Evolutionary conservation across 2,329 filamentous ascomycete genomes (phyloP).

Genomic region (Nannizzia gypsea): DNA sequence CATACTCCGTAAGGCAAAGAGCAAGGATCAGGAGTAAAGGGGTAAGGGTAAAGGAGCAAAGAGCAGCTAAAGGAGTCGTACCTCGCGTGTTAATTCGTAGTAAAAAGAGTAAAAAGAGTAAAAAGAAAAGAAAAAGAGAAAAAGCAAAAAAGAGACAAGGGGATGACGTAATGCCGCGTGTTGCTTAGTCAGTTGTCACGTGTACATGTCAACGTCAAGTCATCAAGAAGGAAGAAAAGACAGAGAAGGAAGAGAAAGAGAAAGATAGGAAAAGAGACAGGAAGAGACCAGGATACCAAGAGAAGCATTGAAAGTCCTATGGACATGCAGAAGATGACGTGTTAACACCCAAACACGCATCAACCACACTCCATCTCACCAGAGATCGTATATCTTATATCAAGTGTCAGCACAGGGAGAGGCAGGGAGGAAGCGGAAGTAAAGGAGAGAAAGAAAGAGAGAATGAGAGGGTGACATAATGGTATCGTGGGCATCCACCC

Average conservation of each 20-base stretch:
- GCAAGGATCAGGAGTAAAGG: no score
- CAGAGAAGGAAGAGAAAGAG: background rate
- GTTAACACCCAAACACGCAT: background rate
- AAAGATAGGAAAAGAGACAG: background rate
- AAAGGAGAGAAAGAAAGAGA: background rate
- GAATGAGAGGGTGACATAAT: background rate
- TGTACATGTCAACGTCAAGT: background rate
- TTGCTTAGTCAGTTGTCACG: constrained; percentile 3
- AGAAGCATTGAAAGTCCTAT: background rate
- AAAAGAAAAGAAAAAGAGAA: background rate
- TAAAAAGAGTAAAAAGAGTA: background rate
- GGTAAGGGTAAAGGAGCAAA: no score
- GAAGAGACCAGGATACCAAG: background rate
- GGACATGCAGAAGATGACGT: background rate
- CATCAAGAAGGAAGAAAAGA: background rate
- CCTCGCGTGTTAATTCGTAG: background rate
- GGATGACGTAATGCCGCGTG: constrained; percentile 5
- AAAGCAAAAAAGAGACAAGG: background rate
- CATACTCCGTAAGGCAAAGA: no score
- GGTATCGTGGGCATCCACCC: background rate
- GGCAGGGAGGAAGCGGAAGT: no score
- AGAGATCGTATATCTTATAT: background rate
- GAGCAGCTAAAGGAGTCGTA: no score
- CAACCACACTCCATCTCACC: background rate
- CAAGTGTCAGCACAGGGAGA: no score